Evolutionary conservation across 2,329 filamentous ascomycete species (phyloP), one percentile per base, ranked within the genome.

Genomic region (Coleophoma eucalyptorum): DNA sequence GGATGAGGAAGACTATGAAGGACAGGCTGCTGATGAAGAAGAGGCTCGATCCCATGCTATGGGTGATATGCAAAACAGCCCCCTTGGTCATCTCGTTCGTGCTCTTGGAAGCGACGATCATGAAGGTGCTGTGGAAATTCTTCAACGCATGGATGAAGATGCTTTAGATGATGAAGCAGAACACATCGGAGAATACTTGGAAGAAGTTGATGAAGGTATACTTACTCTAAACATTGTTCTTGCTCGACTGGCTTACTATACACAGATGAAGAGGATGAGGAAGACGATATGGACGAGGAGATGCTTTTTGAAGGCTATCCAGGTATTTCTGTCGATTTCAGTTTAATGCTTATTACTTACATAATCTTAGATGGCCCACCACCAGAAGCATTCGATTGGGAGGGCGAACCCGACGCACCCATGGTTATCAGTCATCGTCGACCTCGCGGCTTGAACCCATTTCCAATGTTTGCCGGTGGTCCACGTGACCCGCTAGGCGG

Each of bases 241-340:
- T 31, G 40, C 31, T 51, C 46, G 43, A 3, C 10, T 26, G 26
- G 26, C 26, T 26, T 26, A 26, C 26, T 26, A 6, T 26, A 26
- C 2, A 6, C 26, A 55, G 77, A 77, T n/a, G 89, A 90, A 43
- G 85, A 88, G 16, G 86, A 88, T 38, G 84, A 86, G 41, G 82
- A 86, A 19, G 81, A 83, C 31, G 81, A 83, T 15, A 79, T 87
- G 58, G 84, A 85, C 42, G 87, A 90, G 46, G 79, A 84, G 49
- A 83, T 83, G 60, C 72, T 80, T 52, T 84, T 82, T 54, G 80
- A 83, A 20, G 77, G 77, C 32, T 81, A 79, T 66, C 74, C 78
- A 51, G 72, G 79, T 82, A 72, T 69, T 77, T 74, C 45, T 21
- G 20, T 18, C 11, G 37, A 33, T 40, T 20, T 31, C 46, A 20